These are phyloP conservation scores for Pilasporangium apinafurcum DNA, from an alignment of 352 stramenopile genomes.

Conservation along the genomic window DNA sequence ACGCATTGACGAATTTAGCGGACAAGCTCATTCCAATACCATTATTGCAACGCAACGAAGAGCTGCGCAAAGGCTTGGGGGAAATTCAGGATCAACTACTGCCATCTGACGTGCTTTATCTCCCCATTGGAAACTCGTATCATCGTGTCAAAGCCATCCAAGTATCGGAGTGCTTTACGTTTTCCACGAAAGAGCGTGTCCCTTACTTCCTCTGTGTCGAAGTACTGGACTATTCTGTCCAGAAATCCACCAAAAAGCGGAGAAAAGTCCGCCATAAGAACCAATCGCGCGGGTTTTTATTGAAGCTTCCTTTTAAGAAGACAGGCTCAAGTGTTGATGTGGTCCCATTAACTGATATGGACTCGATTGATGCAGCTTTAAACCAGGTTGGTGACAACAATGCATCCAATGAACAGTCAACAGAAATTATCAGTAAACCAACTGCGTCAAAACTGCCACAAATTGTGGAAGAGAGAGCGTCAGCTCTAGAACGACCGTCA, in stretches of 20 bases:
- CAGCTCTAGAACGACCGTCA: not conserved
- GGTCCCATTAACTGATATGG: no score
- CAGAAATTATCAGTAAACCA: not conserved
- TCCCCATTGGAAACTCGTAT: conserved; percentile 69
- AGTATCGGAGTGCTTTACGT: conserved; percentile 75
- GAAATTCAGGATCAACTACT: conserved; percentile 47
- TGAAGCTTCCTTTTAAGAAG: conserved; percentile 55
- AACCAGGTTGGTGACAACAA: conserved; percentile 2
- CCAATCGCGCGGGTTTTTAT: conserved; percentile 26
- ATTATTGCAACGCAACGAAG: conserved; percentile 30
- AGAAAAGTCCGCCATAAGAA: conserved; percentile 12
- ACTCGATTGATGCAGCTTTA: conserved; percentile 7
- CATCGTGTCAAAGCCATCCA: conserved; percentile 70
- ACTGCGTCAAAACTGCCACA: not conserved
- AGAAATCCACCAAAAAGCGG: conserved; percentile 13
- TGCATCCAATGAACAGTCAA: not conserved
- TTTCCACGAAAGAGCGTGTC: conserved; percentile 81
- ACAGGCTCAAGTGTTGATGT: conserved; percentile 9
- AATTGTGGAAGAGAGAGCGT: conserved; percentile 1
- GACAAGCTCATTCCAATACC: conserved; percentile 52
- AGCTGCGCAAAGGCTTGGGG: conserved; percentile 38
- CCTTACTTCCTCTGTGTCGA: conserved; percentile 81
- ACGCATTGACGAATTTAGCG: conserved; percentile 57
- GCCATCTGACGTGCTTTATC: conserved; percentile 70
- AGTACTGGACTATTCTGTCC: conserved; percentile 63